phyloP scores from a whole-genome alignment of 495 filamentous ascomycete species.

The Lasiosphaeria miniovina region DNA sequence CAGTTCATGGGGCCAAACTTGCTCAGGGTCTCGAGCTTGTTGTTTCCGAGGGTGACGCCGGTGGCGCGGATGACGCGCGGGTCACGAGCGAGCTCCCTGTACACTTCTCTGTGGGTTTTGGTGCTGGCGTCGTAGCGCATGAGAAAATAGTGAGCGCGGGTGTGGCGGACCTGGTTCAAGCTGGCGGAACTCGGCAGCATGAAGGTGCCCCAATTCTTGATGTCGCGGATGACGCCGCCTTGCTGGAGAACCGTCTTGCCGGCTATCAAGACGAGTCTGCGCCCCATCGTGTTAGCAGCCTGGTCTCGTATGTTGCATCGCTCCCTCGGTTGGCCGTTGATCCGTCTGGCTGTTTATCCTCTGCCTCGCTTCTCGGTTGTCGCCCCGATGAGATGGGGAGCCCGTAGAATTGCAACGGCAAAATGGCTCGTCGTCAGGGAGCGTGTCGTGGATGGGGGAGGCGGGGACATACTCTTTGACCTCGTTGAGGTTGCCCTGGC shows the following conservation, averaged over 20 bases:
- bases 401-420: no score
- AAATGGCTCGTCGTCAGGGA: no score
- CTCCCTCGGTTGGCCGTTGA: background rate
- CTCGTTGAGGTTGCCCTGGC: constrained; percentile 79
- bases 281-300: background rate
- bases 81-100: constrained; percentile 76
- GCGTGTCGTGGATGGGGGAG: constrained; percentile 2
- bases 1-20: constrained; percentile 60
- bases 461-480: constrained; percentile 78
- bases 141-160: constrained; percentile 89
- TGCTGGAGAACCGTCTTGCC: constrained; percentile 77
- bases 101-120: constrained; percentile 66
- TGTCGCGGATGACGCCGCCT: constrained; percentile 87
- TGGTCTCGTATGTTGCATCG: background rate
- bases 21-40: constrained; percentile 66
- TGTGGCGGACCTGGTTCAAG: constrained; percentile 76
- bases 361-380: background rate
- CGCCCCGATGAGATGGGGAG: background rate
- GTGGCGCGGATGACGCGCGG: constrained; percentile 85
- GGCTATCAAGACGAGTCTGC: constrained; percentile 81
- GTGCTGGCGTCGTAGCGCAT: constrained; percentile 87
- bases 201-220: constrained; percentile 92
- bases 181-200: constrained; percentile 70
- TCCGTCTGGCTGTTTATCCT: no score
- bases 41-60: constrained; percentile 79